Conservation (phyloP, 805 yeast species). For the Metschnikowia santaceciliae region DNA sequence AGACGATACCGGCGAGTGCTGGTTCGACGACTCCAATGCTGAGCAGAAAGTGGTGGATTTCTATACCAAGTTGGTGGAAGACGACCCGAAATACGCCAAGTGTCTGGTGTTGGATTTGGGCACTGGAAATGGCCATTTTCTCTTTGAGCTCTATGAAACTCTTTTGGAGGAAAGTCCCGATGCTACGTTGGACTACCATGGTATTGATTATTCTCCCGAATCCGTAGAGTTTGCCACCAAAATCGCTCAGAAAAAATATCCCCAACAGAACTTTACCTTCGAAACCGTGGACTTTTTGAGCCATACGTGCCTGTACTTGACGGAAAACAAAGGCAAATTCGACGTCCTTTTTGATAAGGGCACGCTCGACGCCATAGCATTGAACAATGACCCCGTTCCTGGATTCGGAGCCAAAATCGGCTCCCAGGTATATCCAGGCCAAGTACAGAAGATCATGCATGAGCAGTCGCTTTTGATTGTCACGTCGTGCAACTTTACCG, state of each 20-base stretch:
- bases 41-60: constrained; percentile 79
- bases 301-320: constrained; percentile 33
- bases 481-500: constrained; percentile 93
- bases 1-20: constrained; percentile 88
- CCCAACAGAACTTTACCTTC: constrained; percentile 46
- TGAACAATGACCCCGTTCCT: constrained; percentile 52
- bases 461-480: constrained; percentile 59
- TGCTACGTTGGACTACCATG: constrained; percentile 31
- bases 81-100: constrained; percentile 14
- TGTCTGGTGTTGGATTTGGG: constrained; percentile 74
- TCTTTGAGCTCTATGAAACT: constrained; percentile 66
- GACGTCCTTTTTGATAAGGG: constrained; percentile 91
- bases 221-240: constrained; percentile 73
- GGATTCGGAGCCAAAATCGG: constrained; percentile 46
- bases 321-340: constrained; percentile 38
- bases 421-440: constrained; percentile 57
- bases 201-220: constrained; percentile 81
- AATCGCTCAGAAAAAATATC: constrained; percentile 44
- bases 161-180: constrained; percentile 51
- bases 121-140: constrained; percentile 91
- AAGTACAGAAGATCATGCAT: constrained; percentile 54
- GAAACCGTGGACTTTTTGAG: constrained; percentile 66
- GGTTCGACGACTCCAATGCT: constrained; percentile 96
- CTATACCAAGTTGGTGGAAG: constrained; percentile 38
- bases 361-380: constrained; percentile 93